A percentile compares a stretch with the other conserved stretches of the same genome.
Evolutionary conservation across 139 green algal genomes (phyloP).

Genomic region (Chlorella sp.): DNA sequence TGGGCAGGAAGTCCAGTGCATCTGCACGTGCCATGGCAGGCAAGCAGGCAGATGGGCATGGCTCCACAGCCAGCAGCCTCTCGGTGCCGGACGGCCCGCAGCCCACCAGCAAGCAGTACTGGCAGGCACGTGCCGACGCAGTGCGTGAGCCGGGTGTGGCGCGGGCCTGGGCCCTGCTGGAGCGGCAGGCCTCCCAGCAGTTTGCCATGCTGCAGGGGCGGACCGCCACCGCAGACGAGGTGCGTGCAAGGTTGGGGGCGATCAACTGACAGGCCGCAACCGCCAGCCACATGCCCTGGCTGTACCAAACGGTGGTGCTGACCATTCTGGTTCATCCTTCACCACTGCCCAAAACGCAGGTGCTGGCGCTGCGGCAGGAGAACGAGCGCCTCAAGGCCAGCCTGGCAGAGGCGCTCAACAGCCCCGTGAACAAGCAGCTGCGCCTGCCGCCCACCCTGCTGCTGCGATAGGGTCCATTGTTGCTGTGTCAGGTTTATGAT

Average conservation of each 20-base stretch:
- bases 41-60: background rate
- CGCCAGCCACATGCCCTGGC: background rate
- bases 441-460: constrained; percentile 27
- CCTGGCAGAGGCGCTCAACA: constrained; percentile 3
- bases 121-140: background rate
- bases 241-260: background rate
- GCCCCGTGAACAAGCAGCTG: constrained; percentile 22
- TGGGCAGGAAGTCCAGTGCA: background rate
- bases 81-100: background rate
- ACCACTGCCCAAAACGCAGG: constrained; percentile 3
- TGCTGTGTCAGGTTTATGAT: no score
- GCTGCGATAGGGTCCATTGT: constrained; percentile 1
- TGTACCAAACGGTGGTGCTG: background rate
- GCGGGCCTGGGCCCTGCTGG: constrained; percentile 2
- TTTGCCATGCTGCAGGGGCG: constrained; percentile 13
- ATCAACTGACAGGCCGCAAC: background rate
- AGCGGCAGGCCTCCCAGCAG: background rate
- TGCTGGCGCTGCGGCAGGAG: constrained; percentile 21
- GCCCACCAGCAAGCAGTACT: constrained; percentile 32
- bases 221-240: constrained; percentile 1
- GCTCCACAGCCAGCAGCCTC: background rate
- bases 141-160: background rate
- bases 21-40: background rate
- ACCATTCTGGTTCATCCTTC: background rate
- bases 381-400: constrained; percentile 20